A percentile compares a stretch with the other conserved stretches of the same genome.
Conservation (phyloP, 352 stramenopile genomes). For the Globisporangium rhizosaccharum region DNA sequence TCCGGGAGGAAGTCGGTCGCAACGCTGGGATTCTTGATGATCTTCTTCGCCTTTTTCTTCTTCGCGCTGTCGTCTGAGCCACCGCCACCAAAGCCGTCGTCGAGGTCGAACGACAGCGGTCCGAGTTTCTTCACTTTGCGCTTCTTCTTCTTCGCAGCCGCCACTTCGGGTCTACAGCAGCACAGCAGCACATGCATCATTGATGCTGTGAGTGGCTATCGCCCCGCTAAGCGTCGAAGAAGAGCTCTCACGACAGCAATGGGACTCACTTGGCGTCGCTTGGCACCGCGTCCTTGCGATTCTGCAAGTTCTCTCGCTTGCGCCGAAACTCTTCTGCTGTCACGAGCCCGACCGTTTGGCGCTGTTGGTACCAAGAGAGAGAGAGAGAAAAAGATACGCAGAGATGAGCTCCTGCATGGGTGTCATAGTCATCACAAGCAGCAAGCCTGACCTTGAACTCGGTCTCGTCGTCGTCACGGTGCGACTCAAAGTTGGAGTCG, state of each 20-base stretch:
- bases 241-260: not conserved
- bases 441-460: slow-evolving; percentile 72
- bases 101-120: slow-evolving; percentile 75
- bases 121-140: slow-evolving; percentile 78
- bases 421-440: not conserved
- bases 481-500: slow-evolving; percentile 89
- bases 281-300: slow-evolving; percentile 21
- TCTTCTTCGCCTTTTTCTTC: slow-evolving; percentile 48
- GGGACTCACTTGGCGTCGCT: slow-evolving; percentile 23
- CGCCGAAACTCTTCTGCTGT: slow-evolving; percentile 92
- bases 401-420: not conserved
- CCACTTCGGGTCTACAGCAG: slow-evolving; percentile 21
- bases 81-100: slow-evolving; percentile 57
- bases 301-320: slow-evolving; percentile 76
- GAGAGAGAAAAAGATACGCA: not conserved
- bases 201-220: not conserved
- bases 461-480: slow-evolving; percentile 71
- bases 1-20: slow-evolving; percentile 95
- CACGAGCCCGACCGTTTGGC: slow-evolving; percentile 90
- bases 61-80: slow-evolving; percentile 15
- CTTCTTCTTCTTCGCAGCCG: slow-evolving; percentile 76
- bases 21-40: slow-evolving; percentile 91
- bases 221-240: not conserved
- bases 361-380: slow-evolving; percentile 20
- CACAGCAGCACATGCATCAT: not conserved